Conservation (phyloP, 1,139 yeast genomes). For the Sugiyamaella pinicola region DNA sequence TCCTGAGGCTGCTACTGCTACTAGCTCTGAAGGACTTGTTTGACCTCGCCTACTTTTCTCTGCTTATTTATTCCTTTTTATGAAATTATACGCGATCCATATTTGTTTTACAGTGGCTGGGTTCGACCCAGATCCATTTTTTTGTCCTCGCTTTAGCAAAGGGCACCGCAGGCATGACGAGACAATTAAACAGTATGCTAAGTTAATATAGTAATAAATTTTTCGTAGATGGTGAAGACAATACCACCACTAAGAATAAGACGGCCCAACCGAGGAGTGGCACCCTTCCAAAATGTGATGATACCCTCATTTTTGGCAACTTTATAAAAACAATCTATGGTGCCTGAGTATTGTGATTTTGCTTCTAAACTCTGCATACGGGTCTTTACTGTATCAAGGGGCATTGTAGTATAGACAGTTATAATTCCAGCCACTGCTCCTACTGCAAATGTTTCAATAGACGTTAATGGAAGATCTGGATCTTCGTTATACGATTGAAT, state of each 20-base stretch:
- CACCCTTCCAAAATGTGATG: conserved; percentile 95
- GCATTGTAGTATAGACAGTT: conserved; percentile 97
- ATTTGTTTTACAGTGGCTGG: no score
- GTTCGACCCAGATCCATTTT: no score
- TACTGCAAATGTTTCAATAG: conserved; percentile 78
- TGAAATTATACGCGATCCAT: not conserved
- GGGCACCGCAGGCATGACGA: not conserved
- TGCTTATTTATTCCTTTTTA: not conserved
- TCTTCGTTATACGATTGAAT: conserved; percentile 65
- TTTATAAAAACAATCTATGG: conserved; percentile 76
- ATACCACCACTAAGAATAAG: conserved; percentile 92
- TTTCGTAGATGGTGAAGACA: conserved; percentile 91
- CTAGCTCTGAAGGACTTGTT: conserved; percentile 1
- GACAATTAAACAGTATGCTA: no score
- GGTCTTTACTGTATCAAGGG: conserved; percentile 95
- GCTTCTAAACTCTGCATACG: conserved; percentile 96
- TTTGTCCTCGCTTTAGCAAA: no score
- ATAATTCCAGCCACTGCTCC: conserved; percentile 93
- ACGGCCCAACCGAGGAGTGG: conserved; percentile 94
- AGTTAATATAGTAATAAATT: conserved; percentile 64
- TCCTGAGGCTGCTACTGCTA: conserved; percentile 14
- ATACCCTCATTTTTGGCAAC: conserved; percentile 90
- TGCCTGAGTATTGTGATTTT: conserved; percentile 65
- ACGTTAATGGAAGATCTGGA: conserved; percentile 65
- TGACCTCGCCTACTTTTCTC: not conserved